Base-by-base conservation (phyloP, 1,284 basidiomycete genomes). In the Somion occarium region DNA sequence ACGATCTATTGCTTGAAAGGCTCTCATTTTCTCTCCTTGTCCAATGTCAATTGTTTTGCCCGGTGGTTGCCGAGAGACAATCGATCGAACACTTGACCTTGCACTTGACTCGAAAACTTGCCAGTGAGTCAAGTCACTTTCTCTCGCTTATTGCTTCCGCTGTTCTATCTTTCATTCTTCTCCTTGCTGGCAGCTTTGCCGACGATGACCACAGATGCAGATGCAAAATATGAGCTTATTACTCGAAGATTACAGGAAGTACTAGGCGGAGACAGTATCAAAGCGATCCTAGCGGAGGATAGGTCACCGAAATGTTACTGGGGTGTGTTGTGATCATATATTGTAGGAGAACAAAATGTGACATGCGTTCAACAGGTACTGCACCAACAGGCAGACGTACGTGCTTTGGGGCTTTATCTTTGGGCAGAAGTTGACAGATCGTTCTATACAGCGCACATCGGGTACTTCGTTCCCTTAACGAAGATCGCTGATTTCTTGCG, bases 401-500 rank as follows among this genome's bases (percentile, higher is more conserved):
- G 91, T 73, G 24, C 53, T 34, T 52, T 53, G n/a, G 42, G 49
- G 38, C 38, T n/a, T 38, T 24, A 24, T 39, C 44, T 19, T 11
- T 23, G 13, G 38, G 18, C 23, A 13, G 18, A 18, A 19, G 34
- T 46, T 44, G n/a, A 49, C 11, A 12, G 22, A 48, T 34, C 42
- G 20, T 34, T 38, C 22, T 50, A 26, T 53, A 49, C 61, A 97
- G 93, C 94, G 20, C 96, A 99, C 64, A 88, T 99, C 55, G 97
- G 93, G 11, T 99, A 99, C 77, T 94, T 98, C 66, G 96, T 97
- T 0, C 86, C 97, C 2, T 73, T 99, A 53, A 88, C 85, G 46
- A 99, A 99, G 76, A 93, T 98, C 52, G 94, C 95, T 34, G 97
- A 99, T 74, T 99, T 99, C 69, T 72, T 99, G 49, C 81, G 84